Evolutionary conservation across 306 rosid species (phyloP).

Genomic region (Castanea mollissima): DNA sequence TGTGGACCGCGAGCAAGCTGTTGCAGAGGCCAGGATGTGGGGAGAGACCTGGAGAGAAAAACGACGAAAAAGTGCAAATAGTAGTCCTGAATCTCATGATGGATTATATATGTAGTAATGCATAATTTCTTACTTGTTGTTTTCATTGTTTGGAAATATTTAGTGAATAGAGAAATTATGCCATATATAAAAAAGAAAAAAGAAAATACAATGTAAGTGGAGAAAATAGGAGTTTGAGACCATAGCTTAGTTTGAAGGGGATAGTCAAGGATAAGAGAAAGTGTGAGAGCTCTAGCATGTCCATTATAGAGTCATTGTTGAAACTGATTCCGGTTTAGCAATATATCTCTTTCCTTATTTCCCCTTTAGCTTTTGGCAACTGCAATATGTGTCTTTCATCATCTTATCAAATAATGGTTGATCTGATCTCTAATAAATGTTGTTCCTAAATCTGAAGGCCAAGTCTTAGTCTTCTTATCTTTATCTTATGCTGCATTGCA

Average conservation of each 20-base stretch:
- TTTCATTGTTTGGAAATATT: conserved; percentile 11
- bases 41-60: conserved; percentile 42
- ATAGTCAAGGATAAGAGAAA: background rate
- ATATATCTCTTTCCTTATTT: no score
- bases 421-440: background rate
- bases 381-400: no score
- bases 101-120: conserved; percentile 4
- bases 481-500: no score
- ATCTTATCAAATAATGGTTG: background rate
- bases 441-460: background rate
- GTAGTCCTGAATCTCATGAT: conserved; percentile 12
- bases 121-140: no score
- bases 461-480: no score
- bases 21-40: conserved; percentile 50
- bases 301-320: background rate
- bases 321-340: no score
- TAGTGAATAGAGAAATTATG: conserved; percentile 8
- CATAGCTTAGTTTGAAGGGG: background rate
- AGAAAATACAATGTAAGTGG: background rate
- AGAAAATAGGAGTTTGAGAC: background rate
- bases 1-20: conserved; percentile 35
- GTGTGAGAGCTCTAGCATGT: background rate
- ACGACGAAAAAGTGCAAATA: conserved; percentile 26
- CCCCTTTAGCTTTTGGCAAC: no score
- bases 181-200: background rate